Percentiles rank a stretch among this genome's conserved stretches.
These are phyloP conservation scores for Leccinum boreale DNA, from an alignment of 768 basidiomycete species.

Conservation along the genomic window DNA sequence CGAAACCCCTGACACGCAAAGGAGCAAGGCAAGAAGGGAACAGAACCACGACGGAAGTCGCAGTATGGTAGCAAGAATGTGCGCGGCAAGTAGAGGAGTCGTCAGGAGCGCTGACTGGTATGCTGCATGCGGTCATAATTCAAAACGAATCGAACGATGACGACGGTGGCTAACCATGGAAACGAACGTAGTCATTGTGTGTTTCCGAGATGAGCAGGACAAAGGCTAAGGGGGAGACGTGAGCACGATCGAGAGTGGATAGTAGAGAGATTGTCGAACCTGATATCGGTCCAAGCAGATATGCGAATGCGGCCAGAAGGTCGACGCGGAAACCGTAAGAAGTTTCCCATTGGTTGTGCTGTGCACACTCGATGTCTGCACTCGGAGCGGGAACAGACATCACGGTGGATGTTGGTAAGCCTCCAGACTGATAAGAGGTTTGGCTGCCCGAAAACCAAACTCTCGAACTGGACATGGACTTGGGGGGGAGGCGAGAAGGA, in stretches of 20 bases:
- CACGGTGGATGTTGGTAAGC: conserved; percentile 49
- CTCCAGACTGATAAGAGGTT: conserved; percentile 70
- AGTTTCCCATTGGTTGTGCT: conserved; percentile 67
- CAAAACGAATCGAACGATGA: conserved; percentile 4
- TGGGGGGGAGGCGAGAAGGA: conserved; percentile 25
- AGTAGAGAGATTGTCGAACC: conserved; percentile 42
- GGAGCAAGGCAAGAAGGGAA: conserved; percentile 44
- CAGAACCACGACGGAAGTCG: conserved; percentile 52
- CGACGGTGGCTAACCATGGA: conserved; percentile 55
- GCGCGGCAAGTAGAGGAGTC: conserved; percentile 55
- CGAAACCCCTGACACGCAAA: conserved; percentile 41
- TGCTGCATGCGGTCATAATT: conserved; percentile 40
- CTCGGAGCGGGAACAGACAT: conserved; percentile 40
- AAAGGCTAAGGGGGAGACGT: conserved; percentile 43
- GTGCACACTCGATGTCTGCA: conserved; percentile 37
- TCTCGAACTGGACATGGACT: conserved; percentile 28
- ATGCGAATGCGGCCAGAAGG: conserved; percentile 58
- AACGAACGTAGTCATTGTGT: conserved; percentile 72
- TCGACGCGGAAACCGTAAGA: conserved; percentile 65
- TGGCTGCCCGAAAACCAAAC: conserved; percentile 53
- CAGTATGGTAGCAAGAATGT: conserved; percentile 53
- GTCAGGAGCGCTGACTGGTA: conserved; percentile 76
- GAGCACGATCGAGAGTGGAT: not conserved
- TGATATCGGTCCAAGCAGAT: conserved; percentile 67
- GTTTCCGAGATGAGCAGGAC: conserved; percentile 69